Evolutionary conservation across 1,284 basidiomycete species (phyloP).

Genomic region (Lentinus polychrous): DNA sequence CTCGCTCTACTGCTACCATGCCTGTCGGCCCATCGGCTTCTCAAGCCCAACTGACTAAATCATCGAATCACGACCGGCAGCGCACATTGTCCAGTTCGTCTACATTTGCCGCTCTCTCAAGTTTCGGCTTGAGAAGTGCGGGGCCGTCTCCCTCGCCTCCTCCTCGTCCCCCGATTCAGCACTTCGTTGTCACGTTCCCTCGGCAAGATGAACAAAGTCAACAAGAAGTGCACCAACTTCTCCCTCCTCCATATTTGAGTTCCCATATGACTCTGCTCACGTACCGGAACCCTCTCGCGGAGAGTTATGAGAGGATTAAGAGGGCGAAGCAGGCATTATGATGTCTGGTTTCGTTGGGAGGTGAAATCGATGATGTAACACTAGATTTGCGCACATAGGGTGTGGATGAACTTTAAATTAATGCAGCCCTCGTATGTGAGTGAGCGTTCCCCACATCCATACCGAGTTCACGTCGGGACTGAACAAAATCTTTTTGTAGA

Average conservation of each 20-base stretch:
- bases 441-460: too few species aligned
- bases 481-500: too few species aligned
- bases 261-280: slow-evolving; percentile 61
- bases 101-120: slow-evolving; percentile 58
- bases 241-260: slow-evolving; percentile 62
- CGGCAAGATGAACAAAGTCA: slow-evolving; percentile 39
- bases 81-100: slow-evolving; percentile 64
- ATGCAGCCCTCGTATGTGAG: too few species aligned
- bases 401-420: too few species aligned
- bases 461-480: too few species aligned
- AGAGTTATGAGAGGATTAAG: slow-evolving; percentile 62
- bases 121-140: slow-evolving; percentile 41
- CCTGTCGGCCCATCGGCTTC: slow-evolving; percentile 34
- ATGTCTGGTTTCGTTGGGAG: slow-evolving; percentile 1
- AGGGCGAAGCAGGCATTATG: slow-evolving; percentile 39
- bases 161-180: slow-evolving; percentile 36
- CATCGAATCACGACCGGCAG: slow-evolving; percentile 41
- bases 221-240: slow-evolving; percentile 56
- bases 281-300: slow-evolving; percentile 56
- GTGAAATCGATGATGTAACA: too few species aligned
- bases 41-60: slow-evolving; percentile 27
- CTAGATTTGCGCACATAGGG: too few species aligned
- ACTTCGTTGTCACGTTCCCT: slow-evolving; percentile 45
- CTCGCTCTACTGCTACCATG: slow-evolving; percentile 54
- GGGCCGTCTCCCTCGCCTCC: slow-evolving; percentile 36